Percentiles rank a stretch among this genome's conserved stretches.
Conservation (phyloP, 225 moss, liverwort and hornwort species). For the Physcomitrium patens region DNA sequence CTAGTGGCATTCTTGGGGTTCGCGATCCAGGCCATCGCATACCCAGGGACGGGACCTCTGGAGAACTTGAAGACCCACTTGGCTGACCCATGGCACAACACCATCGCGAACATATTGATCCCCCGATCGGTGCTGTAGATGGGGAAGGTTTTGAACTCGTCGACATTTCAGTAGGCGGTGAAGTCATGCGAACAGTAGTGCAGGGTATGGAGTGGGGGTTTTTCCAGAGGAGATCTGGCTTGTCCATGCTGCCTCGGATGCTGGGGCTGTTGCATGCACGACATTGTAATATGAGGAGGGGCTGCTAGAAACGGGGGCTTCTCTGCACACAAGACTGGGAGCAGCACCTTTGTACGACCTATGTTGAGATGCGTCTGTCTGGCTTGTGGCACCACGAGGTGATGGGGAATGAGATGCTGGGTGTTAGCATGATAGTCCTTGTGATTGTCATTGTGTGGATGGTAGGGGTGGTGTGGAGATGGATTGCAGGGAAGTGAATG, state of each 20-base stretch:
- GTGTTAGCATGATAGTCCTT: too few relatives aligned
- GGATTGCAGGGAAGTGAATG: too few relatives aligned
- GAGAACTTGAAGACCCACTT: constrained; percentile 78
- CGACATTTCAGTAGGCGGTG: constrained; percentile 34
- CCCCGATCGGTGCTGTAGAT: constrained; percentile 80
- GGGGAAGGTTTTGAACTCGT: constrained; percentile 35
- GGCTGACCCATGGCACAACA: constrained; percentile 90
- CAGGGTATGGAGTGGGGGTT: constrained; percentile 1
- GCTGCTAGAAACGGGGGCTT: constrained; percentile 39
- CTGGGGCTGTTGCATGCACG: constrained; percentile 38
- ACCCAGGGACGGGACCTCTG: constrained; percentile 86
- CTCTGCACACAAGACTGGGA: constrained; percentile 36
- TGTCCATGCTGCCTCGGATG: constrained; percentile 11
- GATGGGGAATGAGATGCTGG: too few relatives aligned
- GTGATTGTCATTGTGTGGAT: too few relatives aligned
- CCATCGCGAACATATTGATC: constrained; percentile 72
- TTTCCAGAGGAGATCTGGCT: neutral
- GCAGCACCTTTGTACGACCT: too few relatives aligned
- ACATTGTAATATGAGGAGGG: constrained; percentile 40
- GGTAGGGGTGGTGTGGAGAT: too few relatives aligned
- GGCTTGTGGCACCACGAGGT: too few relatives aligned
- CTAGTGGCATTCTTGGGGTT: constrained; percentile 84
- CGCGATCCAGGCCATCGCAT: constrained; percentile 61
- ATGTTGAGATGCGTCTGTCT: too few relatives aligned
- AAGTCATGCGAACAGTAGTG: too few relatives aligned